Conservation (phyloP, 345 rosid species). For the Eucalyptus decipiens region DNA sequence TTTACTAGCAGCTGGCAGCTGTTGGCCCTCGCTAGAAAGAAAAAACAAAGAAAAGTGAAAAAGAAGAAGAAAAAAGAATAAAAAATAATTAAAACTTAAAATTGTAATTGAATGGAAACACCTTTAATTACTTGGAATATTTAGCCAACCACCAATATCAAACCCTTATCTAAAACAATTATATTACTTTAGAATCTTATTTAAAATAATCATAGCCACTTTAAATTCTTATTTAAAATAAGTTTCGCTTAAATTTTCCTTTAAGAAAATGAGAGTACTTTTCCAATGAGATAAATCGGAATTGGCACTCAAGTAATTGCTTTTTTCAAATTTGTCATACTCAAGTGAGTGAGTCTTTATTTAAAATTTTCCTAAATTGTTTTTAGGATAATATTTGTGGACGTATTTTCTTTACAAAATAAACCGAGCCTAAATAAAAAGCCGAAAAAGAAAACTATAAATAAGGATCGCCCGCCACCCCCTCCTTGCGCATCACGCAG, state of each 20-base stretch:
- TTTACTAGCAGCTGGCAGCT: rapidly evolving
- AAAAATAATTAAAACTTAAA: no score
- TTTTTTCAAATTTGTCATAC: no score
- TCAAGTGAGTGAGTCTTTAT: no score
- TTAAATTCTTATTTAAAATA: no score
- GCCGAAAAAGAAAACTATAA: background rate
- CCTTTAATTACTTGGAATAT: no score
- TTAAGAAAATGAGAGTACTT: no score
- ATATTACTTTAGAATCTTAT: rapidly evolving
- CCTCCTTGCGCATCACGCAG: background rate
- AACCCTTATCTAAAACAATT: rapidly evolving
- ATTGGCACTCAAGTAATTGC: no score
- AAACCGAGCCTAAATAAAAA: background rate
- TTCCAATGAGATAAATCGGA: no score
- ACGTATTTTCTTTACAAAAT: background rate
- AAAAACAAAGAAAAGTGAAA: no score
- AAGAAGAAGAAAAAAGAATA: no score
- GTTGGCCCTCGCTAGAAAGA: rapidly evolving
- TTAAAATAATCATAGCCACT: rapidly evolving
- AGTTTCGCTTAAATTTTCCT: rapidly evolving
- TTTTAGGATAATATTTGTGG: background rate
- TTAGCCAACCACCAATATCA: rapidly evolving
- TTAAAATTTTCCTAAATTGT: no score
- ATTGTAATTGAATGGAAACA: rapidly evolving
- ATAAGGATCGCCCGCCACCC: background rate